Base-by-base conservation (phyloP, 2,329 filamentous ascomycete species). In the Pseudogymnoascus sp. region DNA sequence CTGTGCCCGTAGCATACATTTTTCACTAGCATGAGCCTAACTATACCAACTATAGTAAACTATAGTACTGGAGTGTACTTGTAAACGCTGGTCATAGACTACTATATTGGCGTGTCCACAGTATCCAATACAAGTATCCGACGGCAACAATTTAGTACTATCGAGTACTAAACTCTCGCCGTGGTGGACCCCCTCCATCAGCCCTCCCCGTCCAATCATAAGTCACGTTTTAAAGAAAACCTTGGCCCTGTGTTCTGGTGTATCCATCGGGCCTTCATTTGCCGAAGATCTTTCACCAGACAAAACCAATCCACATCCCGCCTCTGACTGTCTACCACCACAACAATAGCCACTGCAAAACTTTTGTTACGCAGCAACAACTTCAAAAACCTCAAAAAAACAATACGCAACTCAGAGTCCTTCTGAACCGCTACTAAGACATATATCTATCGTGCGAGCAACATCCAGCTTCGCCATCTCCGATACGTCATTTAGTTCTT, bases 261-360 rank as follows among this genome's bases (percentile, higher is more conserved):
- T 33, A 8, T n/a, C 12, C 48, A n/a, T 17, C 48, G 48, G 48
- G n/a, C 48, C 48, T 55, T 55, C 48, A 33, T 55, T 55, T 55
- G 29, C 48, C 48, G 48, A 55, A 55, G 27, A 12, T 55, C 48
- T 55, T 55, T 55, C 48, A 55, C 44, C 44, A 33, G 48, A 33
- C 29, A 55, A 55, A 55, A 33, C 48, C 48, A 55, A 55, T 55
- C n/a, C 48, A 55, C 48, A 55, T 55, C 29, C 48, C 48, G 48
- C 48, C 44, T 55, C 44, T 55, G n/a, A 33, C 27, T 17, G n/a
- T 33, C 29, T 55, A 55, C 48, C 33, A 55, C 48, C 44, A 55
- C 48, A 33, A 55, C 48, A 55, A 55, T 33, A 55, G 48, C 48
- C 48, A 55, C 48, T 55, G 48, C 48, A 55, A 55, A 55, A 55